phyloP scores from a whole-genome alignment of 768 basidiomycete genomes.

The Mycena sanguinolenta region DNA sequence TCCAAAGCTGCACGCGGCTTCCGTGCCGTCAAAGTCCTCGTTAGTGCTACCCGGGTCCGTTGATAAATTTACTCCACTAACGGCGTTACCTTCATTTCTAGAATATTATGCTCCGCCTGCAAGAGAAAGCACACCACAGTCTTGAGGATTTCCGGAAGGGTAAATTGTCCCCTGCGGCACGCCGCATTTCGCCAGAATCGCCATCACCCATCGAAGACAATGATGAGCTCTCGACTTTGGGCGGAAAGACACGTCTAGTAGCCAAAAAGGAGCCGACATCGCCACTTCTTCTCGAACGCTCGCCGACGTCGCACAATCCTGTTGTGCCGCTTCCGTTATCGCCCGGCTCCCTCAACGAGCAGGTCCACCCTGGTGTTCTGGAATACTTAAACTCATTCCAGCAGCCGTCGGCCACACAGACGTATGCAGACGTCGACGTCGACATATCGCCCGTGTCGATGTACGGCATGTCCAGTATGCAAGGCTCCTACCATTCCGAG shows the following conservation, averaged over 20 bases:
- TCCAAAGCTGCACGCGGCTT: conserved; percentile 78
- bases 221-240: conserved; percentile 74
- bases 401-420: conserved; percentile 36
- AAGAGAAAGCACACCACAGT: conserved; percentile 74
- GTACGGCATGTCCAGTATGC: conserved; percentile 60
- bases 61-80: not conserved
- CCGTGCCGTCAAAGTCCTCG: conserved; percentile 74
- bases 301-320: conserved; percentile 79
- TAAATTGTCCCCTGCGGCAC: conserved; percentile 59
- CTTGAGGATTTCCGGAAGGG: conserved; percentile 75
- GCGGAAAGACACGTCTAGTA: conserved; percentile 76
- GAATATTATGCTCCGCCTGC: conserved; percentile 75
- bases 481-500: conserved; percentile 50
- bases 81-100: conserved; percentile 41
- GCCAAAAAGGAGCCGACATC: conserved; percentile 72
- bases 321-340: conserved; percentile 79
- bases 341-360: conserved; percentile 57
- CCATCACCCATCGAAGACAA: conserved; percentile 63
- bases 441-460: conserved; percentile 61
- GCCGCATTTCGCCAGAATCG: conserved; percentile 55
- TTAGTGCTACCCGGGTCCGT: conserved; percentile 46
- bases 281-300: conserved; percentile 69
- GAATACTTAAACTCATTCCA: conserved; percentile 79
- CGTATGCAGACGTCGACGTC: conserved; percentile 45
- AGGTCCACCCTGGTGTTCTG: conserved; percentile 72